phyloP scores from a whole-genome alignment of 1,139 yeast genomes.

The Saccharomyces hybrid region DNA sequence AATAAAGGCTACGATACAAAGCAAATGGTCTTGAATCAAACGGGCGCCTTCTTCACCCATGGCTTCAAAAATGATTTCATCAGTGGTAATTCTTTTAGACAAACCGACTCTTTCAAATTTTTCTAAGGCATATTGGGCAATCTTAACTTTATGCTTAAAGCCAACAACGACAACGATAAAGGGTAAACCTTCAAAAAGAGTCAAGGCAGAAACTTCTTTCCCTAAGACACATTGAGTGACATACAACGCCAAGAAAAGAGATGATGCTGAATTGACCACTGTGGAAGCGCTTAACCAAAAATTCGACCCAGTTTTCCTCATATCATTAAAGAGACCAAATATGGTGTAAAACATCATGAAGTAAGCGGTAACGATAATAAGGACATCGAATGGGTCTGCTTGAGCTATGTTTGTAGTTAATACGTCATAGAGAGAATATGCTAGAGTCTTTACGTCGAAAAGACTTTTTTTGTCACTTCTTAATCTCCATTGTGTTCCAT shows the following conservation, averaged over 20 bases:
- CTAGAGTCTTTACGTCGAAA: constrained; percentile 58
- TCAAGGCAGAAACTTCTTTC: constrained; percentile 58
- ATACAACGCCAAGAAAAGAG: constrained; percentile 76
- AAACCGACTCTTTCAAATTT: constrained; percentile 31
- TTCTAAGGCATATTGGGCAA: constrained; percentile 47
- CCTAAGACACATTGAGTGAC: constrained; percentile 47
- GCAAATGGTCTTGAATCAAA: constrained; percentile 69
- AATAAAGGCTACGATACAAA: constrained; percentile 67
- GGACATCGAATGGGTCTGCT: constrained; percentile 84
- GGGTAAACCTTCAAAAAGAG: constrained; percentile 88
- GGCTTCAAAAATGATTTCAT: constrained; percentile 45
- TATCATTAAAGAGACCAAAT: constrained; percentile 66
- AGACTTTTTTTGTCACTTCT: constrained; percentile 59
- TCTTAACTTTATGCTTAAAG: constrained; percentile 75
- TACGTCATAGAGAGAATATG: constrained; percentile 40
- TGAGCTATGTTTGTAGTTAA: constrained; percentile 52
- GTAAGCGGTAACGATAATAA: constrained; percentile 75
- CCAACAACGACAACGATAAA: constrained; percentile 91
- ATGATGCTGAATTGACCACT: constrained; percentile 72
- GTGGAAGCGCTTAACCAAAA: constrained; percentile 88
- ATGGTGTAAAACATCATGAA: constrained; percentile 86
- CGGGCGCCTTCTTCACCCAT: constrained; percentile 61
- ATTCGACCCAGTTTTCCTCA: constrained; percentile 75
- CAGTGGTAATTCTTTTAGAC: constrained; percentile 28
- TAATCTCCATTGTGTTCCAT: constrained; percentile 51